Percentiles rank a stretch among this genome's conserved stretches.
Conservation (phyloP, 2,329 filamentous ascomycete species). For the Harringtonia lauricola region DNA sequence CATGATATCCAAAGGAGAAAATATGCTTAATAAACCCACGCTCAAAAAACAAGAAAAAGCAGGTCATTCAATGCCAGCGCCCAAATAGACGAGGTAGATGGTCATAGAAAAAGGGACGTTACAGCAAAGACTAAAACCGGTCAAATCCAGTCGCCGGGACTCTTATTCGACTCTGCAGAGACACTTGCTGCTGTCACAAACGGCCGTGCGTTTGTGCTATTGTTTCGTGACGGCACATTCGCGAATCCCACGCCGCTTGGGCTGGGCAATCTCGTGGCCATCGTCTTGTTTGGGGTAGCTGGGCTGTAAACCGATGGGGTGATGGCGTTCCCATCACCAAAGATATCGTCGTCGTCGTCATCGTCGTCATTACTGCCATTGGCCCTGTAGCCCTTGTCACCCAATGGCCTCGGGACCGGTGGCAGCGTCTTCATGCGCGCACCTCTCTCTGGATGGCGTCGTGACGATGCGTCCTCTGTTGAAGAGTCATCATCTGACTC, state of each 20-base stretch:
- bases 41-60: background rate
- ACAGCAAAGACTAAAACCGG: too few species aligned
- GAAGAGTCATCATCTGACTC: background rate
- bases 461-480: conserved; percentile 13
- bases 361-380: conserved; percentile 17
- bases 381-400: background rate
- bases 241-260: conserved; percentile 32
- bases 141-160: conserved; percentile 12
- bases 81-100: too few species aligned
- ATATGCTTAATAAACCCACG: background rate
- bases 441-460: conserved; percentile 20
- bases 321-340: conserved; percentile 15
- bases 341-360: conserved; percentile 1
- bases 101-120: too few species aligned
- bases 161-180: conserved; percentile 1
- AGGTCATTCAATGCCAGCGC: background rate
- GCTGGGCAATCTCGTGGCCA: conserved; percentile 27
- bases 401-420: conserved; percentile 19
- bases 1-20: background rate
- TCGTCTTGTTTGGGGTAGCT: conserved; percentile 17
- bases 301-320: conserved; percentile 43
- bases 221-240: conserved; percentile 15
- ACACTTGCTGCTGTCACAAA: background rate
- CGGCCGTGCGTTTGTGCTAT: conserved; percentile 7
- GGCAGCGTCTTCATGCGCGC: conserved; percentile 26